Conservation (phyloP, 768 basidiomycete genomes). For the Pisolithus orientalis region DNA sequence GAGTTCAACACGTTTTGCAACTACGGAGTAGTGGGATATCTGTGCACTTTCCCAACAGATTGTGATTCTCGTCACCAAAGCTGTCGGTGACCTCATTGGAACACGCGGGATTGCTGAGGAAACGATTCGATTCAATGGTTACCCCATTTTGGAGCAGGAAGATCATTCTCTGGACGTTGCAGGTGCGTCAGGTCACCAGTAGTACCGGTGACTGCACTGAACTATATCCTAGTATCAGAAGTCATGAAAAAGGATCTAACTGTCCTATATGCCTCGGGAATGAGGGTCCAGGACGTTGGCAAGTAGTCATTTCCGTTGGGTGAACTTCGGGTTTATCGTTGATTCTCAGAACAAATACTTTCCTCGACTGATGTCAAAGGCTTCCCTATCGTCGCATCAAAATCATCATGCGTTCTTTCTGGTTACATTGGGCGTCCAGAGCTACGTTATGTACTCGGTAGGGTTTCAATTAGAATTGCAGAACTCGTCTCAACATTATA, state of each 20-base stretch:
- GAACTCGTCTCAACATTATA: not conserved
- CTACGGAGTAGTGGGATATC: not conserved
- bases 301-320: slow-evolving; percentile 18
- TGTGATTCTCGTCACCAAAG: slow-evolving; percentile 92
- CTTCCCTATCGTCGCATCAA: slow-evolving; percentile 78
- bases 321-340: slow-evolving; percentile 3
- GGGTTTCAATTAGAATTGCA: slow-evolving; percentile 1
- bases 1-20: slow-evolving; percentile 13
- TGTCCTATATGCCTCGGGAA: slow-evolving; percentile 65
- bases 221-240: slow-evolving; percentile 55
- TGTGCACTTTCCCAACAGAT: slow-evolving; percentile 50
- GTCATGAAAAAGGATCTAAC: slow-evolving; percentile 86
- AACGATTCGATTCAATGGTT: slow-evolving; percentile 95
- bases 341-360: slow-evolving; percentile 57
- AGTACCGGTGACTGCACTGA: not conserved
- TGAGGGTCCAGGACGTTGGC: slow-evolving; percentile 80
- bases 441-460: slow-evolving; percentile 81
- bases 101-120: slow-evolving; percentile 95
- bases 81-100: slow-evolving; percentile 91
- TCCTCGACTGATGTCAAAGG: slow-evolving; percentile 76
- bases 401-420: slow-evolving; percentile 53
- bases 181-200: slow-evolving; percentile 43
- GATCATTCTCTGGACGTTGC: slow-evolving; percentile 89
- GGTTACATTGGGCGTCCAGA: slow-evolving; percentile 90
- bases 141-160: slow-evolving; percentile 94